phyloP scores from a whole-genome alignment of 768 basidiomycete species.

The Mycena venus region DNA sequence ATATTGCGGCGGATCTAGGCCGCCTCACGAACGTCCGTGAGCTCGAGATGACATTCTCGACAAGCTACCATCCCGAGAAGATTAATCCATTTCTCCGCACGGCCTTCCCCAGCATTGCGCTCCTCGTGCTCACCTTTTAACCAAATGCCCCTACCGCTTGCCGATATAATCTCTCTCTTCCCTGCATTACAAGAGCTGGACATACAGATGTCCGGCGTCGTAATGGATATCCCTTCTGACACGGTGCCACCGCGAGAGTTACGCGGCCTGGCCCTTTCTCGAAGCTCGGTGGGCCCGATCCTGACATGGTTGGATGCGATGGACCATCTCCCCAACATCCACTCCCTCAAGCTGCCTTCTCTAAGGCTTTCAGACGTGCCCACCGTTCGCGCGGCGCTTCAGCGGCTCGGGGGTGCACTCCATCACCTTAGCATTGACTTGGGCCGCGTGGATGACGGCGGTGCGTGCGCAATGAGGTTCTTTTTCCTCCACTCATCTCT shows the following conservation, averaged over 20 bases:
- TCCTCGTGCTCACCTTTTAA: not conserved
- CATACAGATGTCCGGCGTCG: not conserved
- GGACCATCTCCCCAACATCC: not conserved
- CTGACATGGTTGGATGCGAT: not conserved
- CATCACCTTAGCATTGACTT: not conserved
- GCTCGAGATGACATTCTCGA: not conserved
- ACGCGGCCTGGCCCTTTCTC: not conserved
- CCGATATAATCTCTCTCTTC: not conserved
- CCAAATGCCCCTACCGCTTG: not conserved
- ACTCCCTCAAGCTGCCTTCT: not conserved
- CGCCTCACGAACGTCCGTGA: not conserved
- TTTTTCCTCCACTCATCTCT: not conserved
- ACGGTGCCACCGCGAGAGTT: not conserved
- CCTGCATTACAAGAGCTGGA: not conserved
- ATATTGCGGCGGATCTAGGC: not conserved
- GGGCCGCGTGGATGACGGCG: not conserved
- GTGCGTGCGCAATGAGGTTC: not conserved
- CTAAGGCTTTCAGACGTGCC: not conserved
- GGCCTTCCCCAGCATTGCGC: too few species aligned
- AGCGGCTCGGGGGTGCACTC: not conserved
- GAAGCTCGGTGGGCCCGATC: not conserved
- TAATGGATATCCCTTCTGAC: not conserved
- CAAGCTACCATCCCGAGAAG: too few species aligned
- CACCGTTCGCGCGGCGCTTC: not conserved
- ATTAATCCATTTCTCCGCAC: too few species aligned